Base-by-base conservation (phyloP, 345 rosid genomes). In the Lepidium sativum region DNA sequence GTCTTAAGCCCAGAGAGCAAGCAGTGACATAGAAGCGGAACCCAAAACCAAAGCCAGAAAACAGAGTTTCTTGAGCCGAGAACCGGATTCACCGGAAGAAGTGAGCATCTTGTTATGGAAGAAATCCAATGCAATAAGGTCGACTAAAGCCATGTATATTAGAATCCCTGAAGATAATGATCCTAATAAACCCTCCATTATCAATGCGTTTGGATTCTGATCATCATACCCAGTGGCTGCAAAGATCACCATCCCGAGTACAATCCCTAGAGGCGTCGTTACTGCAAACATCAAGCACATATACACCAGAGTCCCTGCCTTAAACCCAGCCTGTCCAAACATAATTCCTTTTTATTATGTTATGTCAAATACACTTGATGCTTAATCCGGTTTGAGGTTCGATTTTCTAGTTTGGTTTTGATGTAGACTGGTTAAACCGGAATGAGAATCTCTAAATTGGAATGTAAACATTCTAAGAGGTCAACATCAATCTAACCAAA, bases 101-200 rank as follows among this genome's bases (percentile, higher is more conserved):
- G 66, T 61, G 80, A 89, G 83, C 78, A 89, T 53, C 85, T 89
- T 89, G 89, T 86, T 87, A 32, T 92, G 97, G 78, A 92, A 89
- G 71, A 92, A 92, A 54, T 92, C 98, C 14, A 68, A 67, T 2
- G 98, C 94, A 15, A 92, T 78, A 12, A 92, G 96, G 77, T 92
- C 98, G 35, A 92, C 98, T 0, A 92, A 83, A 6, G 91, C 96
- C 98, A 92, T 92, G 84, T 89, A 92, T 25, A 92, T 83, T 11
- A 92, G 85, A 45, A 92, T 77, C 6, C 98, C 98, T 3, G 97
- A 83, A 2, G 98, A 92, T 1, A 92, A 33, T 17, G 96, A 82
- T 12, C 98, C 98, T 40, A 92, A 58, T 33, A 92, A 43, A 11
- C 98, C 98, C 54, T 92, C 98, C 83, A 89, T 81, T 31, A 92